These are phyloP conservation scores for Aquilaria sinensis DNA, from an alignment of 345 rosid genomes.

Conservation along the genomic window DNA sequence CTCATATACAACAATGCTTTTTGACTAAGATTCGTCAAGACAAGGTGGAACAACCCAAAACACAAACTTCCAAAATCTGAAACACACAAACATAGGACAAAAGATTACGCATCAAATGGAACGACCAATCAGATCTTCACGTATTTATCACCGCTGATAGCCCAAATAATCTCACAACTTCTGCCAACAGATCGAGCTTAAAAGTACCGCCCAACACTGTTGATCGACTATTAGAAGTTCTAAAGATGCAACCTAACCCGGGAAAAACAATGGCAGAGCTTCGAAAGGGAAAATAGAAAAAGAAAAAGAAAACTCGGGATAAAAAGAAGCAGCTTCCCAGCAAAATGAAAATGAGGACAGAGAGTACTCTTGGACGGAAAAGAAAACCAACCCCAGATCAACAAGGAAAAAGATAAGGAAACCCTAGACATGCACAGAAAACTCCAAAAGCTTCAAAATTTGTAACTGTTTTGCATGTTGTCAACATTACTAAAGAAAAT, in stretches of 20 bases:
- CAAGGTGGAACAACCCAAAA: conserved; percentile 65
- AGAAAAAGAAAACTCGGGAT: not conserved
- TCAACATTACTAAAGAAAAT: conserved; percentile 13
- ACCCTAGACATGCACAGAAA: too few species aligned
- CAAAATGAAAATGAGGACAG: too few species aligned
- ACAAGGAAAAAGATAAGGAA: not conserved
- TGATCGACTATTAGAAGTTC: not conserved
- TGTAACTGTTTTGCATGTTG: conserved; percentile 8
- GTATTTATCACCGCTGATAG: conserved; percentile 5
- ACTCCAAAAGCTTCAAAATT: not conserved
- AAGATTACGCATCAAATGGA: conserved; percentile 17
- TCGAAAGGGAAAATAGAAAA: not conserved
- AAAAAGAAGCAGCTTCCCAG: too few species aligned
- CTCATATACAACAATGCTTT: conserved; percentile 31
- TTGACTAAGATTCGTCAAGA: conserved; percentile 44
- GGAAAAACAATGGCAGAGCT: not conserved
- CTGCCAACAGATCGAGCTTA: not conserved
- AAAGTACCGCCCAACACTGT: not conserved
- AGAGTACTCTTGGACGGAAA: too few species aligned
- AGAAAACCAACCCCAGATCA: not conserved
- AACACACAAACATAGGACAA: conserved; percentile 16
- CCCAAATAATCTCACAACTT: not conserved
- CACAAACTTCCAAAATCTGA: conserved; percentile 52
- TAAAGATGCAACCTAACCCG: conserved; percentile 6
- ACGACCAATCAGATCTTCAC: conserved; percentile 17